These are phyloP conservation scores for Thielaviopsis punctulata DNA, from an alignment of 2,329 filamentous ascomycete genomes.

Conservation along the genomic window DNA sequence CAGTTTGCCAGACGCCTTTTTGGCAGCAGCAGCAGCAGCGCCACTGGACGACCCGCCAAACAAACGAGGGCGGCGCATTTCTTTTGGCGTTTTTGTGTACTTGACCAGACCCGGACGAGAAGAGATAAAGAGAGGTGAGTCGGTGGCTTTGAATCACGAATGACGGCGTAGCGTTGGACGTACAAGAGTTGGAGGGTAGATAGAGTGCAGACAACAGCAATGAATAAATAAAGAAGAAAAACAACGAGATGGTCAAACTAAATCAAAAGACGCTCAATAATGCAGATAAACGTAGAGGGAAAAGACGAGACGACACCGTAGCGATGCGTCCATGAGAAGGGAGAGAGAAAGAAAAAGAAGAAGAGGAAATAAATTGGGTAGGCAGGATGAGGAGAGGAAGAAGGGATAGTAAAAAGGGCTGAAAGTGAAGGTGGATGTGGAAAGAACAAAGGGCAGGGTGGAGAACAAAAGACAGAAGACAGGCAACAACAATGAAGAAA, in stretches of 20 bases:
- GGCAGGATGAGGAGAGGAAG: not conserved
- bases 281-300: not conserved
- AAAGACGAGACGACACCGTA: not conserved
- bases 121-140: not conserved
- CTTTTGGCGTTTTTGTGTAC: not conserved
- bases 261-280: not conserved
- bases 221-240: not conserved
- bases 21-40: not conserved
- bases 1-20: conserved; percentile 36
- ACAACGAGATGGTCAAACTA: not conserved
- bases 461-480: not conserved
- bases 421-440: not conserved
- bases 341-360: not conserved
- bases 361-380: too few species aligned
- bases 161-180: not conserved
- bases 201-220: not conserved
- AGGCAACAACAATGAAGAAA: not conserved
- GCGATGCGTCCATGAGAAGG: not conserved
- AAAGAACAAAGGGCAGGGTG: not conserved
- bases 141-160: too few species aligned
- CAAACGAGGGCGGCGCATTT: conserved; percentile 2
- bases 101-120: not conserved
- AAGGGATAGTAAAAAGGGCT: not conserved
- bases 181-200: too few species aligned
- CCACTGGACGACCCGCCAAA: not conserved